Percentiles rank a stretch among this genome's conserved stretches.
Evolutionary conservation across 768 basidiomycete genomes (phyloP).

Genomic region (Podaxis pistillaris): DNA sequence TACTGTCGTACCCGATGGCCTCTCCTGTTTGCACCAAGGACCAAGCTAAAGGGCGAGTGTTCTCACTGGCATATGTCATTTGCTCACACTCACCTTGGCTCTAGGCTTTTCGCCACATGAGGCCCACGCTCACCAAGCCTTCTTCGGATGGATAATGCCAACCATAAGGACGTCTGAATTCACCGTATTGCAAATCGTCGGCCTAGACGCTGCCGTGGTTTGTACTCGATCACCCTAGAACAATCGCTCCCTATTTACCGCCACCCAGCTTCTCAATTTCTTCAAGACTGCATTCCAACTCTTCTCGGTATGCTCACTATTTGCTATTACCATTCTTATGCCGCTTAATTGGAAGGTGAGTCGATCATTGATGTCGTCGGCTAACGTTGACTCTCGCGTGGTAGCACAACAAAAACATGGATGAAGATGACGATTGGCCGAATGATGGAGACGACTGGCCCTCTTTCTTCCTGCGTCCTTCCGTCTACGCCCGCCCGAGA

Average conservation of each 20-base stretch:
- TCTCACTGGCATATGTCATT: background rate
- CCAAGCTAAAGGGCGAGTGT: conserved; percentile 85
- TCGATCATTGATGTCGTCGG: conserved; percentile 6
- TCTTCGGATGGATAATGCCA: conserved; percentile 97
- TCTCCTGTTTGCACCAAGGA: conserved; percentile 87
- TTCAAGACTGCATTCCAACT: conserved; percentile 94
- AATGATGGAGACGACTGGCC: conserved; percentile 48
- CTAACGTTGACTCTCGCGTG: conserved; percentile 13
- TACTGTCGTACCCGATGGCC: conserved; percentile 88
- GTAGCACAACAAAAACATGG: conserved; percentile 73
- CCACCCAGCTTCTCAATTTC: conserved; percentile 80
- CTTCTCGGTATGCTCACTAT: conserved; percentile 82
- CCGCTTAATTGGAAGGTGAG: conserved; percentile 91
- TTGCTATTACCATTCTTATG: conserved; percentile 85
- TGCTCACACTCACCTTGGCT: conserved; percentile 13
- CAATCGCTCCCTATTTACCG: background rate
- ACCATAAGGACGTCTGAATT: conserved; percentile 90
- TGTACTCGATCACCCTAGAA: conserved; percentile 27
- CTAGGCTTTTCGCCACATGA: conserved; percentile 92
- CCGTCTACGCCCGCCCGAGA: conserved; percentile 17
- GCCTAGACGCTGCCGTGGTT: conserved; percentile 94
- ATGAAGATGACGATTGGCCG: conserved; percentile 49
- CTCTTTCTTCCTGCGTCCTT: conserved; percentile 21
- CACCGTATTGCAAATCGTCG: conserved; percentile 92
- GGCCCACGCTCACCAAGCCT: conserved; percentile 80